Base-by-base conservation (phyloP, 257 asterid species). In the Solanum tarapatanum region DNA sequence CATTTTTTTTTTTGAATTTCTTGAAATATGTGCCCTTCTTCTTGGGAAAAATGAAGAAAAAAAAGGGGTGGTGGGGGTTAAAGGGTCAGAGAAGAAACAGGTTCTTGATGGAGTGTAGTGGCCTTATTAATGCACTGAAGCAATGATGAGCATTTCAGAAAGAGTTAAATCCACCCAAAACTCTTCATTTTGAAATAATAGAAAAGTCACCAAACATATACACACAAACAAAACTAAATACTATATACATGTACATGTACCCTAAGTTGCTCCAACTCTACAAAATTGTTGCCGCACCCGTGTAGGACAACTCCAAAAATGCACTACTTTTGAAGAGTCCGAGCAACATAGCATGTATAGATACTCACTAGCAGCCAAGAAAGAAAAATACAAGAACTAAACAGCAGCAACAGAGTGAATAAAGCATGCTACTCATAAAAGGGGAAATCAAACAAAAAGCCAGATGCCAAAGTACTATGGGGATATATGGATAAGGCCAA, bases 141-240 rank as follows among this genome's bases (percentile, higher is more conserved):
- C 90, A 92, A 95, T 94, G 93, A 94, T 93, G 95, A 87, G 87
- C 60, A 55, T 79, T 84, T 90, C 91, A 87, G 91, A n/a, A 88
- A 86, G 87, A 88, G 86, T 85, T 88, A 89, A 73, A 85, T 89
- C 89, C 87, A 19, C 87, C 86, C 26, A 79, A 77, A 64, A 86
- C 28, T 90, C 90, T 88, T 41, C 83, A 89, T 7, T 14, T 70
- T 79, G 51, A 58, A 79, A 76, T 45, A 39, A 3, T 28, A 45
- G 58, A 45, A 87, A 87, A 68, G 51, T 86, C 83, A 87, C 87
- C 84, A 87, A 86, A 89, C 37, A 88, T 82, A 87, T 86, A 70
- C 51, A 84, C 89, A 84, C 89, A 68, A 69, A 88, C 88, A 84
- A 88, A 75, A 83, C 85, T 39, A 41, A 75, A 68, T 21, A 68